Percentiles rank a stretch among this genome's conserved stretches.
Conservation (phyloP, 176 grass and related monocot species). For the Metroxylon sagu region DNA sequence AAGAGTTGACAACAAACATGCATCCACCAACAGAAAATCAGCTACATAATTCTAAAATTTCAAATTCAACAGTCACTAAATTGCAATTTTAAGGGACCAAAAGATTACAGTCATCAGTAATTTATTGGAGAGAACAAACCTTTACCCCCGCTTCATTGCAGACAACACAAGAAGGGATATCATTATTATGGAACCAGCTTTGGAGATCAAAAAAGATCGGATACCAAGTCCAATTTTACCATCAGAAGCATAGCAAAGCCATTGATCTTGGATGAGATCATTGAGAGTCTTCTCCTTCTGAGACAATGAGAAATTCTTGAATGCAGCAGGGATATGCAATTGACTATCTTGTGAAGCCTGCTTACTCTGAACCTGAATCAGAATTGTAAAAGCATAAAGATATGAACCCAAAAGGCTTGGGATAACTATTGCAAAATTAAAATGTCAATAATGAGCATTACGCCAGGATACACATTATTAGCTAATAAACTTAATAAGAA, state of each 20-base stretch:
- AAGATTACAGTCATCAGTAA: neutral
- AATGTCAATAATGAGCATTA: too few species aligned
- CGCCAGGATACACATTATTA: too few species aligned
- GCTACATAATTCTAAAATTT: too few species aligned
- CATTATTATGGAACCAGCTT: slow-evolving; percentile 64
- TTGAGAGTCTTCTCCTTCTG: slow-evolving; percentile 78
- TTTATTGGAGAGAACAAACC: slow-evolving; percentile 23
- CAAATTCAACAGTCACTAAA: too few species aligned
- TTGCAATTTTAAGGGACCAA: too few species aligned
- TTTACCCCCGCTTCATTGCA: slow-evolving; percentile 93
- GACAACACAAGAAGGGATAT: slow-evolving; percentile 70
- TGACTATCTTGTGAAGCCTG: slow-evolving; percentile 40
- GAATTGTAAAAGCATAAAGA: neutral
- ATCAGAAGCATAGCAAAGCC: slow-evolving; percentile 44
- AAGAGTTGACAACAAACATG: too few species aligned
- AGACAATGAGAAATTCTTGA: slow-evolving; percentile 60
- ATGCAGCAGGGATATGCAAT: slow-evolving; percentile 42
- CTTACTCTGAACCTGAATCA: slow-evolving; percentile 35
- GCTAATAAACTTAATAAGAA: too few species aligned
- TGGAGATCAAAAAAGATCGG: slow-evolving; percentile 84
- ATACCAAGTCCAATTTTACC: slow-evolving; percentile 71
- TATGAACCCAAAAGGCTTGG: too few species aligned
- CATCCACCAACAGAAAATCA: too few species aligned
- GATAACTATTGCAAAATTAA: too few species aligned
- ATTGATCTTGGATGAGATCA: slow-evolving; percentile 64